Evolutionary conservation across 2,329 filamentous ascomycete genomes (phyloP).

Genomic region (Xylariaceae sp.): DNA sequence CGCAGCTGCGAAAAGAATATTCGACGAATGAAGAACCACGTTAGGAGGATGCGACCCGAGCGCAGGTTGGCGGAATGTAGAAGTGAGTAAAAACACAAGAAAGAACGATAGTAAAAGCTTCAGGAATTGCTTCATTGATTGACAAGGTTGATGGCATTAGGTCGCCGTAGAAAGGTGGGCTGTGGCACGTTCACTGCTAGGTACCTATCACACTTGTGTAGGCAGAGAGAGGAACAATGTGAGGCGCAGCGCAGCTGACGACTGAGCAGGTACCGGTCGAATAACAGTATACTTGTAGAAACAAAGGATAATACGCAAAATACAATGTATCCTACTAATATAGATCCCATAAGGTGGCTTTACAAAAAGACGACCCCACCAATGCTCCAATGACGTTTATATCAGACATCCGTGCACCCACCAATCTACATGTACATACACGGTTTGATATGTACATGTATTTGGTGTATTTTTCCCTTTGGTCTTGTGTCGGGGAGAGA

Average conservation of each 20-base stretch:
- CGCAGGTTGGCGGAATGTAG: conserved; percentile 14
- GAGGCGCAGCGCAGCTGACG: not conserved
- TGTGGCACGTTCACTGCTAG: conserved; percentile 15
- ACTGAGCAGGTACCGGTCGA: not conserved
- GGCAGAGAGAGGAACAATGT: not conserved
- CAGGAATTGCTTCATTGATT: conserved; percentile 25
- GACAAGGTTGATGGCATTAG: conserved; percentile 16
- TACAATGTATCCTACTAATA: no score
- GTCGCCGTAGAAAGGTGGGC: conserved; percentile 18
- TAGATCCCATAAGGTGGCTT: not conserved
- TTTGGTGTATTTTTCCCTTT: no score
- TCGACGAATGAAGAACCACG: conserved; percentile 4
- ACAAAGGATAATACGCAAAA: not conserved
- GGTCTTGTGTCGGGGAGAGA: no score
- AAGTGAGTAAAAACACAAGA: conserved; percentile 5
- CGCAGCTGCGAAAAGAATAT: conserved; percentile 7
- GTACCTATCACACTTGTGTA: conserved; percentile 14
- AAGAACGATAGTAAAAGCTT: conserved; percentile 20
- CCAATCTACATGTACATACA: no score
- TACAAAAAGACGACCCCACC: not conserved
- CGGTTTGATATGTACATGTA: no score
- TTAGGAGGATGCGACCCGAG: conserved; percentile 17
- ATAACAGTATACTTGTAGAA: not conserved
- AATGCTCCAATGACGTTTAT: not conserved
- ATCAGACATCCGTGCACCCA: not conserved